Conservation (phyloP, 495 filamentous ascomycete species). For the Daldinia loculata region DNA sequence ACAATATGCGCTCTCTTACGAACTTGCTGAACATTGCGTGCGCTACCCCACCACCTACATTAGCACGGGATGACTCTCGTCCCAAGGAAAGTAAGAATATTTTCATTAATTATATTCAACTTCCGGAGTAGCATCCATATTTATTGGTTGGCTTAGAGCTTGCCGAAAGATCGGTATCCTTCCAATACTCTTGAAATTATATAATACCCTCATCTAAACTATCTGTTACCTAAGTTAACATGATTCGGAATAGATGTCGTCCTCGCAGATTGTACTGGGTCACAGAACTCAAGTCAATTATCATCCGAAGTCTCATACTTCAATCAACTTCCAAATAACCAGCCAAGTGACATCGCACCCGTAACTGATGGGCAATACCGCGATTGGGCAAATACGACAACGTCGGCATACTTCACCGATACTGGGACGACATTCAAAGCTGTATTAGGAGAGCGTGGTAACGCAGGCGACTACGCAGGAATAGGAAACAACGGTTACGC, state of each 20-base stretch:
- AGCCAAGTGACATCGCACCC: slow-evolving; percentile 47
- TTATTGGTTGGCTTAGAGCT: not conserved
- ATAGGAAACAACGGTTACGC: slow-evolving; percentile 50
- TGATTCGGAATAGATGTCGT: slow-evolving; percentile 24
- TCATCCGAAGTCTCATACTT: slow-evolving; percentile 54
- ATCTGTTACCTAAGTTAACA: slow-evolving; percentile 14
- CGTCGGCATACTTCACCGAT: slow-evolving; percentile 45
- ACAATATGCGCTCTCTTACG: slow-evolving; percentile 3
- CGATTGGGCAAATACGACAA: slow-evolving; percentile 49
- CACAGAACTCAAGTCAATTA: slow-evolving; percentile 20
- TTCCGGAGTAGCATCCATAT: too few relatives aligned
- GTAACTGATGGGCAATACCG: slow-evolving; percentile 45
- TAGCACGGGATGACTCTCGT: not conserved
- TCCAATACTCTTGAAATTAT: not conserved
- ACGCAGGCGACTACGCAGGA: slow-evolving; percentile 47
- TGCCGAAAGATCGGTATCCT: not conserved
- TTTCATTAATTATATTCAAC: not conserved
- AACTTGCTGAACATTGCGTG: not conserved
- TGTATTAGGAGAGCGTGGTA: slow-evolving; percentile 43
- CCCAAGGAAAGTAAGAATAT: slow-evolving; percentile 2
- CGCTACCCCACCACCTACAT: not conserved
- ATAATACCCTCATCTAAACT: not conserved
- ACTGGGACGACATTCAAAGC: slow-evolving; percentile 48
- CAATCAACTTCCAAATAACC: slow-evolving; percentile 19
- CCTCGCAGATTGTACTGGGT: slow-evolving; percentile 26